Evolutionary conservation across 495 filamentous ascomycete genomes (phyloP).

Genomic region (Daldinia vernicosa): DNA sequence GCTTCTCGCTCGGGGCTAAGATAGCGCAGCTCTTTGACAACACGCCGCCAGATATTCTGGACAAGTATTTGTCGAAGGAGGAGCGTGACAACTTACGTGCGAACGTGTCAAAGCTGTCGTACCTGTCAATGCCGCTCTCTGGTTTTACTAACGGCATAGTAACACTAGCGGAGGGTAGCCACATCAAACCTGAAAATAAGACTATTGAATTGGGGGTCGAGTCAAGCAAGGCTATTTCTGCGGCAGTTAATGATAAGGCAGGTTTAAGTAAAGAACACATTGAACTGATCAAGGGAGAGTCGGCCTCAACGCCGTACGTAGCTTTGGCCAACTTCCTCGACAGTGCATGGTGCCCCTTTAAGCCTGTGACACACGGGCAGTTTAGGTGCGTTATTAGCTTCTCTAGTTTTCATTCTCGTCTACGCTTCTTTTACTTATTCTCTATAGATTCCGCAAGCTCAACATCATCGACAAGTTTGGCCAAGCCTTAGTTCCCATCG

Average conservation of each 20-base stretch:
- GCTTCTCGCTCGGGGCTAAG: constrained; percentile 47
- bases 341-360: constrained; percentile 39
- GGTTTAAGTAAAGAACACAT: neutral
- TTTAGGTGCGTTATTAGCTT: constrained; percentile 24
- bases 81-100: constrained; percentile 17
- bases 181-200: constrained; percentile 48
- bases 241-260: neutral
- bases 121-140: constrained; percentile 52
- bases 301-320: constrained; percentile 35
- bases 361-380: constrained; percentile 59
- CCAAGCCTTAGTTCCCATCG: constrained; percentile 39
- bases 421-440: neutral
- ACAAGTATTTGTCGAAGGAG: constrained; percentile 1
- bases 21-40: constrained; percentile 50
- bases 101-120: constrained; percentile 38
- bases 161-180: constrained; percentile 53
- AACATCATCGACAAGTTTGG: constrained; percentile 61
- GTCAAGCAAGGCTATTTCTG: neutral
- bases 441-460: constrained; percentile 50
- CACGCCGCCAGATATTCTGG: constrained; percentile 38
- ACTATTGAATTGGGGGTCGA: constrained; percentile 38
- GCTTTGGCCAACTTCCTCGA: constrained; percentile 2
- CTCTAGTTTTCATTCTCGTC: neutral
- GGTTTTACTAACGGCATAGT: constrained; percentile 56
- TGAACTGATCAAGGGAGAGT: constrained; percentile 11